Evolutionary conservation across 441 rosid species (phyloP), one percentile per base, ranked within the genome.

Genomic region (Hura crepitans): DNA sequence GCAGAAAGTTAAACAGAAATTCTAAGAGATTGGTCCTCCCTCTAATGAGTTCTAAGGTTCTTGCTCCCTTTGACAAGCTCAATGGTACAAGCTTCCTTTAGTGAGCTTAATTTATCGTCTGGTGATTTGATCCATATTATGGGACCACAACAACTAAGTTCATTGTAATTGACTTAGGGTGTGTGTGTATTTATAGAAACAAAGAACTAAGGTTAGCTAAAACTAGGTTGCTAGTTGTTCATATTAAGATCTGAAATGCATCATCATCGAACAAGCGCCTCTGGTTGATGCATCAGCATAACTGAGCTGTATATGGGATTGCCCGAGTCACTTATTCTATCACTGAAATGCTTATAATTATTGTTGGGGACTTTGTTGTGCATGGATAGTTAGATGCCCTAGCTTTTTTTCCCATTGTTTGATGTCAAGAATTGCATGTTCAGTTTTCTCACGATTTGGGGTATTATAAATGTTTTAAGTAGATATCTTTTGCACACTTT

Each of bases 141-240:
- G n/a, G n/a, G n/a, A n/a, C n/a, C n/a, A n/a, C n/a, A n/a, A n/a
- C n/a, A n/a, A n/a, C n/a, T n/a, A 47, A 13, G 6, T 5, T 6
- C 50, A 23, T 63, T 45, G 6, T 63, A 63, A 49, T 30, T 63
- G 54, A 63, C 45, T 15, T 25, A 63, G 54, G 67, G n/a, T 22
- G n/a, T 10, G 15, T 46, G 11, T n/a, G 12, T 28, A n/a, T 6
- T 28, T 47, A 1, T 27, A 65, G 39, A n/a, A 7, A 22, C 15
- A 64, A 22, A 65, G 13, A 47, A 37, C 27, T 37, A 0, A 33
- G 12, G 28, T 49, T 53, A 22, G n/a, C 61, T 14, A n/a, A n/a
- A 60, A 60, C 28, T 6, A 15, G 47, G 22, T 33, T 53, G 59
- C 49, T 33, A 28, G 30, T 18, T n/a, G 28, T 66, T 58, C 35